Percentiles rank a stretch among this genome's conserved stretches.
Conservation (phyloP, 1,139 yeast genomes). For the Blastobotrys serpentis region DNA sequence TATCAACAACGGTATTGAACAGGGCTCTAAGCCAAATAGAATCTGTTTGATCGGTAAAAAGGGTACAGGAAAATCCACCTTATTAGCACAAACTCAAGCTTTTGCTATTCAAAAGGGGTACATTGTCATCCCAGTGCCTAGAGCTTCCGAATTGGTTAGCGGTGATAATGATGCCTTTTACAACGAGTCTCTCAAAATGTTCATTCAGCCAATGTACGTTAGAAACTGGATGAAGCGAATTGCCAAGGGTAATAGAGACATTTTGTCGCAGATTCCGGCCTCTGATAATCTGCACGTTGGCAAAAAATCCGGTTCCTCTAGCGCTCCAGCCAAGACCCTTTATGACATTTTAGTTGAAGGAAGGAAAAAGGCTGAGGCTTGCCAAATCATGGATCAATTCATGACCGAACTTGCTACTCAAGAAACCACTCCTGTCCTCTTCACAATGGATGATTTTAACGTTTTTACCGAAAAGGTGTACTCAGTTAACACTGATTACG, state of each 20-base stretch:
- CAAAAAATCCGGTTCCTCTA: slow-evolving; percentile 1
- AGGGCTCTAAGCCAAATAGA: slow-evolving; percentile 48
- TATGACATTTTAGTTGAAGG: slow-evolving; percentile 43
- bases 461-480: slow-evolving; percentile 55
- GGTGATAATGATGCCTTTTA: slow-evolving; percentile 70
- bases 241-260: slow-evolving; percentile 53
- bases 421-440: slow-evolving; percentile 54
- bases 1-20: slow-evolving; percentile 27
- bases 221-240: slow-evolving; percentile 60
- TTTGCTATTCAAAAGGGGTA: slow-evolving; percentile 50
- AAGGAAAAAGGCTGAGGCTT: slow-evolving; percentile 40
- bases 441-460: slow-evolving; percentile 76
- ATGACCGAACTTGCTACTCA: slow-evolving; percentile 53
- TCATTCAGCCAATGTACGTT: slow-evolving; percentile 80
- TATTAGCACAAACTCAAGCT: slow-evolving; percentile 72
- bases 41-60: slow-evolving; percentile 63
- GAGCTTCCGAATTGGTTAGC: slow-evolving; percentile 59
- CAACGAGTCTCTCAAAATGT: slow-evolving; percentile 50
- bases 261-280: slow-evolving; percentile 46
- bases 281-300: slow-evolving; percentile 3
- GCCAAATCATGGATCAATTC: slow-evolving; percentile 51
- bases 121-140: slow-evolving; percentile 64
- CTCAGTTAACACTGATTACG: slow-evolving; percentile 61
- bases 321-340: slow-evolving; percentile 47
- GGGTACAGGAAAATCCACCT: slow-evolving; percentile 80